Base-by-base conservation (phyloP, 73 alveolate genomes). In the Chromera velia region DNA sequence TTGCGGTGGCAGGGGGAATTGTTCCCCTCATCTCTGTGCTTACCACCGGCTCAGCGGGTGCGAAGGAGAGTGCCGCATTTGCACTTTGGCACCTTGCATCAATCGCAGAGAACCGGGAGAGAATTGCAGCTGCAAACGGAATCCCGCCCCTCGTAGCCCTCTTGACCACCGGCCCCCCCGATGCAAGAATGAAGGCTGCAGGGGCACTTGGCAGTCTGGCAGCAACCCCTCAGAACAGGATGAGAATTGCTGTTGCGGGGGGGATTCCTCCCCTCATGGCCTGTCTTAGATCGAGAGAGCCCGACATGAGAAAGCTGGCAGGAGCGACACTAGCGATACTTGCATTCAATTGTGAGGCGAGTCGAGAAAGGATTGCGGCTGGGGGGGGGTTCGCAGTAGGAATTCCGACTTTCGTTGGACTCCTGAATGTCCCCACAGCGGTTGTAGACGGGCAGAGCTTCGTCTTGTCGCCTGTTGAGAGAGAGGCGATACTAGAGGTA, bases 81-180 rank as follows among this genome's bases (percentile, higher is more conserved):
- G 69, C 69, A 19, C 69, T 55, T 4, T 4, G 30, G 28, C 13
- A 18, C 69, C 69, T 55, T 27, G 28, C 69, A 27, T 9, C 18
- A 9, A 55, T 19, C 69, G 69, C 13, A 27, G 28, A 6, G 32
- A 55, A 55, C 69, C 18, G 26, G 69, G 4, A 19, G 9, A 1
- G 32, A 27, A 55, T 55, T 30, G 69, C 69, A 18, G 28, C 6
- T 27, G 69, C 69, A 1, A 30, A 30, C 30, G 69, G 29, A 27
- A 55, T 55, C 69, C 69, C 69, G 13, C 69, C 69, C 29, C 69
- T 55, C 28, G 69, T 55, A 9, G 69, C 13, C 32, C 69, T 55
- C 69, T 30, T 55, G 69, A 55, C 29, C 30, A 27, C 32, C 69
- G 69, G 69, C 30, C 13, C 69, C 32, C 28, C 28, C 4, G 69